Conservation (phyloP, 305 asterid genomes). For the Ajuga reptans region DNA sequence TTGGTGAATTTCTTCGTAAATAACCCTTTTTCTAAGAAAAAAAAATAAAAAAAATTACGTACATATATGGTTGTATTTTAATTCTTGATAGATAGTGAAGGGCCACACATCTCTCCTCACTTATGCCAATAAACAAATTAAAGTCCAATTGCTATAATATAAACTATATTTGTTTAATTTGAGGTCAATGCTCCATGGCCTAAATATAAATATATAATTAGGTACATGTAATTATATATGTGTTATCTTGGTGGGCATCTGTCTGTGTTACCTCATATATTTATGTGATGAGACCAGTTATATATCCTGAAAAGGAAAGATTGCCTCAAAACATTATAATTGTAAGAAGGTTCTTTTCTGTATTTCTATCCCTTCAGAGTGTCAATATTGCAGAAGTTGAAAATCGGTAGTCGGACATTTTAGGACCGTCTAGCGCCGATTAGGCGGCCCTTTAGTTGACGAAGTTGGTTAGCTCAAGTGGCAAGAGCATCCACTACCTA, state of each 20-base stretch:
- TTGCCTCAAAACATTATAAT: background rate
- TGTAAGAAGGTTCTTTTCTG: background rate
- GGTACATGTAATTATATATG: constrained; percentile 18
- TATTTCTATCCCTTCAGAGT: background rate
- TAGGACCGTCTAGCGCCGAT: too few relatives aligned
- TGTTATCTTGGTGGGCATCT: constrained; percentile 22
- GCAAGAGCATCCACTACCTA: too few relatives aligned
- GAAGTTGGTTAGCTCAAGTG: too few relatives aligned
- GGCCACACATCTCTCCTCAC: background rate
- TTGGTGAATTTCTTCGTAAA: too few relatives aligned
- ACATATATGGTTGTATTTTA: too few relatives aligned
- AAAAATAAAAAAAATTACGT: too few relatives aligned
- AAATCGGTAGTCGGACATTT: too few relatives aligned
- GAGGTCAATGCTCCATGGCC: constrained; percentile 22
- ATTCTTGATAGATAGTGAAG: background rate
- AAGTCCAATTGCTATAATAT: background rate
- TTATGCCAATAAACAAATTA: background rate
- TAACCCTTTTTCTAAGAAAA: too few relatives aligned
- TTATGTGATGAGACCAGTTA: too few relatives aligned
- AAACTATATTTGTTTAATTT: background rate
- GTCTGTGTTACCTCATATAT: background rate
- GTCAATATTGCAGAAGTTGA: too few relatives aligned
- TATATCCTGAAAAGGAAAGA: too few relatives aligned
- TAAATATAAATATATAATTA: constrained; percentile 21
- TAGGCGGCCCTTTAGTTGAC: too few relatives aligned